Evolutionary conservation across 202 grass and related monocot species (phyloP), one percentile per base, ranked within the genome.

Genomic region (Elaeis oleifera): DNA sequence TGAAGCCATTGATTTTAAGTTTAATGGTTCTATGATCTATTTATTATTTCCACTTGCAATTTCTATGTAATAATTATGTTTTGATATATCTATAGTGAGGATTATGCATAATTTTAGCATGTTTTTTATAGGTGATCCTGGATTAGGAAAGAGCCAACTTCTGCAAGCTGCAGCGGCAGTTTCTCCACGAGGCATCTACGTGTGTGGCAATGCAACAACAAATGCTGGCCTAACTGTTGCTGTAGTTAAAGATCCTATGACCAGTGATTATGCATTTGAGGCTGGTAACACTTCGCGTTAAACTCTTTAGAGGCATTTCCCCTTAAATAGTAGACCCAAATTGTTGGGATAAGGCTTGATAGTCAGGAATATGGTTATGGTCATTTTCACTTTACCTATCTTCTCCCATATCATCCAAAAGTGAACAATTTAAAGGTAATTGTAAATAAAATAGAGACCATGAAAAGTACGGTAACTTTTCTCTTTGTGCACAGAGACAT

Each of bases 151-250:
- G 65, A 96, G 92, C 53, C 92, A 96, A 79, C 84, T 96, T 20
- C 84, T 96, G 4, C 84, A 96, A 83, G 79, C 91, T 51, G 84
- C 87, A 44, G 79, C 81, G 19, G 72, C 83, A 58, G 71, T 96
- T 76, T 96, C 87, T 24, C 87, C 87, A 3, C 77, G 92, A 70
- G 92, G 92, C 73, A 91, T 96, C 70, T 96, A 96, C 74, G 84
- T 91, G 36, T 96, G 92, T 16, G 92, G 79, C 49, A 96, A 96
- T 74, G 89, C 84, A 60, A 96, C 92, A 16, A 96, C 84, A 25
- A 96, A 85, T 71, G 92, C 92, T 79, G 92, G 92, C 21, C 77
- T 96, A 71, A 96, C 92, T 17, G 91, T 96, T 79, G 91, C 91
- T 19, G 91, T 96, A 1, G 87, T 96, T 80, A 96, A 89, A 83